phyloP scores from a whole-genome alignment of 2,329 filamentous ascomycete species.

The Leptographium wingfieldii region DNA sequence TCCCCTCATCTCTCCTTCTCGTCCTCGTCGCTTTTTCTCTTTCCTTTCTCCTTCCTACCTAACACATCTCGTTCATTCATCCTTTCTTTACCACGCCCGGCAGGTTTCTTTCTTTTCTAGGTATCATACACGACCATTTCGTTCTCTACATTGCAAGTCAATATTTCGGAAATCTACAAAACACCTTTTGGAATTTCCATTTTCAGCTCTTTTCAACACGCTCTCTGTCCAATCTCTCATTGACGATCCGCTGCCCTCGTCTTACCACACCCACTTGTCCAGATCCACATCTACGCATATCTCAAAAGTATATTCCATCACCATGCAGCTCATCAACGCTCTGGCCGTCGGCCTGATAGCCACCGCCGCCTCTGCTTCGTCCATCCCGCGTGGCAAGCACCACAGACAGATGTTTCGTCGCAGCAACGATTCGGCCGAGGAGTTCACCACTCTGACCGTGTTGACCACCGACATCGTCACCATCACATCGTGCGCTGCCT shows the following conservation, averaged over 20 bases:
- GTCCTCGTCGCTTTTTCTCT: background rate
- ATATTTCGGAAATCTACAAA: background rate
- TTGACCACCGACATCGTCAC: conserved; percentile 28
- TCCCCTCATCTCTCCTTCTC: background rate
- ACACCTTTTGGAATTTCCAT: background rate
- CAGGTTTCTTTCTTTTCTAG: background rate
- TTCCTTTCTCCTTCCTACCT: background rate
- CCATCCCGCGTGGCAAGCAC: conserved; percentile 21
- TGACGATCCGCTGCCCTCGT: background rate
- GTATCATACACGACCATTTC: background rate
- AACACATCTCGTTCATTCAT: background rate
- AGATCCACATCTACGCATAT: background rate
- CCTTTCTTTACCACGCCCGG: background rate
- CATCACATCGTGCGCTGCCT: conserved; percentile 15
- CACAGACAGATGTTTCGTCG: conserved; percentile 19
- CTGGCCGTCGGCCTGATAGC: conserved; percentile 31
- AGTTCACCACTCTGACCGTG: conserved; percentile 28
- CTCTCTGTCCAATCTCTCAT: background rate
- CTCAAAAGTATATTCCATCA: conserved; percentile 14
- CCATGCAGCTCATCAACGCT: conserved; percentile 35
- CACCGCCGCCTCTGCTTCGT: conserved; percentile 29
- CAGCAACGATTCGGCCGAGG: conserved; percentile 22
- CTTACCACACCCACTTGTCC: background rate
- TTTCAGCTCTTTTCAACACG: conserved; percentile 11
- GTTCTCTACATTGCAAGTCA: background rate